Conservation (phyloP, 805 yeast species). For the Candida qinlingensis region DNA sequence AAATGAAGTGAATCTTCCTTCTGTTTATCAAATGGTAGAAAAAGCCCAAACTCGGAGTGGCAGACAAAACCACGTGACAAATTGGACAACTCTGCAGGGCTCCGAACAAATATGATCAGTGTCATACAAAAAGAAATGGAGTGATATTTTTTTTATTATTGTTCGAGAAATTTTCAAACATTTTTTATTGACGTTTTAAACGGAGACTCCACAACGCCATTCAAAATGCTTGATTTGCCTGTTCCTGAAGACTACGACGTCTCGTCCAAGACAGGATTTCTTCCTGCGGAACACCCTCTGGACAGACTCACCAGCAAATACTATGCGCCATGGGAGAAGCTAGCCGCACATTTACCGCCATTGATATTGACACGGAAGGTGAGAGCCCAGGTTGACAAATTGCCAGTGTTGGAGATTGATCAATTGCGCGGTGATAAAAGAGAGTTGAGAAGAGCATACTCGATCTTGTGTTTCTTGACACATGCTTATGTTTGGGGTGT, state of each 20-base stretch:
- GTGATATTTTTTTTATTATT: background rate
- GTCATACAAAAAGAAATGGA: background rate
- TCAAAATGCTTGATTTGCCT: slow-evolving; percentile 59
- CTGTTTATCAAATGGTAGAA: too few relatives aligned
- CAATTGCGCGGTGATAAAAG: slow-evolving; percentile 33
- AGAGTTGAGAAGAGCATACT: slow-evolving; percentile 75
- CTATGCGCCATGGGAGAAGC: slow-evolving; percentile 72
- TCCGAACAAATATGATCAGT: too few relatives aligned
- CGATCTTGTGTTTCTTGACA: slow-evolving; percentile 69
- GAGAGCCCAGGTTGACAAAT: slow-evolving; percentile 54
- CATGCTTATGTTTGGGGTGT: slow-evolving; percentile 92
- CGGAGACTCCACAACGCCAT: slow-evolving; percentile 46
- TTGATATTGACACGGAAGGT: slow-evolving; percentile 61
- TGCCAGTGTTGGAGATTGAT: slow-evolving; percentile 52
- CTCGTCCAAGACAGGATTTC: slow-evolving; percentile 67
- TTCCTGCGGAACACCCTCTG: slow-evolving; percentile 67
- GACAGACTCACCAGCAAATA: slow-evolving; percentile 52
- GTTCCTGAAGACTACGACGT: slow-evolving; percentile 61
- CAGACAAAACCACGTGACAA: background rate
- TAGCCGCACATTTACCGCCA: slow-evolving; percentile 65
- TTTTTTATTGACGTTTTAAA: too few relatives aligned
- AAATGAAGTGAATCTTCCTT: too few relatives aligned
- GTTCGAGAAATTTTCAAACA: background rate
- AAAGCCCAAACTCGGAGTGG: background rate
- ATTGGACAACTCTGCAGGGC: background rate